These are phyloP conservation scores for Xerophyta viscosa DNA, from an alignment of 106 monocot species.

Conservation along the genomic window DNA sequence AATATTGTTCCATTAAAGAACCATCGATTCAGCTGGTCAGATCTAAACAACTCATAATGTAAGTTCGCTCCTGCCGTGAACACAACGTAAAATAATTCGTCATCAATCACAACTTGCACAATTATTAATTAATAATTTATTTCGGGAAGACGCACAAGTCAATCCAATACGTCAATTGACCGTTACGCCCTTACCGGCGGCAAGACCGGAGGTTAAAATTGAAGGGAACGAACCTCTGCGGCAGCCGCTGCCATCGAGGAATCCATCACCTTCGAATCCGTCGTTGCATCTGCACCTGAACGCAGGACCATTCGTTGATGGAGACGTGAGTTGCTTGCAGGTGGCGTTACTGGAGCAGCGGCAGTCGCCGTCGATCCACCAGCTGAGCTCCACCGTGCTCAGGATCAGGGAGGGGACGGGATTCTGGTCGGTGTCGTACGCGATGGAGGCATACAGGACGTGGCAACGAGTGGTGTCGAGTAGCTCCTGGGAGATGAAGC, in stretches of 20 bases:
- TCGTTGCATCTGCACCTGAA: constrained; percentile 21
- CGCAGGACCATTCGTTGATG: not conserved
- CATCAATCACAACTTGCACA: too few relatives aligned
- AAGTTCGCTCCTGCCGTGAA: too few relatives aligned
- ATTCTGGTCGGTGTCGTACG: not conserved
- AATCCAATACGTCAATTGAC: not conserved
- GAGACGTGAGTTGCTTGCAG: constrained; percentile 6
- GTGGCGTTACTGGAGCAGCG: constrained; percentile 29
- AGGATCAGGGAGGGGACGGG: constrained; percentile 1
- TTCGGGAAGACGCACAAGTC: too few relatives aligned
- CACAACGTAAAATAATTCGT: too few relatives aligned
- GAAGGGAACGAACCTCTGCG: constrained; percentile 13
- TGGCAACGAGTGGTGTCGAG: not conserved
- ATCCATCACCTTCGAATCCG: constrained; percentile 39
- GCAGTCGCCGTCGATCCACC: constrained; percentile 38
- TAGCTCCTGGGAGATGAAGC: not conserved
- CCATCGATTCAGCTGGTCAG: too few relatives aligned
- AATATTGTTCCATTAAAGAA: too few relatives aligned
- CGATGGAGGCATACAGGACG: constrained; percentile 8
- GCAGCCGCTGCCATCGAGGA: constrained; percentile 34
- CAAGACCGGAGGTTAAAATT: too few relatives aligned
- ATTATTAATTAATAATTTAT: too few relatives aligned
- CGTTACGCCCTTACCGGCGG: not conserved
- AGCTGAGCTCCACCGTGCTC: constrained; percentile 17
- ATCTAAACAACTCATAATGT: too few relatives aligned